These are phyloP conservation scores for Ogataea methylovora DNA, from an alignment of 805 yeast genomes.

Conservation along the genomic window DNA sequence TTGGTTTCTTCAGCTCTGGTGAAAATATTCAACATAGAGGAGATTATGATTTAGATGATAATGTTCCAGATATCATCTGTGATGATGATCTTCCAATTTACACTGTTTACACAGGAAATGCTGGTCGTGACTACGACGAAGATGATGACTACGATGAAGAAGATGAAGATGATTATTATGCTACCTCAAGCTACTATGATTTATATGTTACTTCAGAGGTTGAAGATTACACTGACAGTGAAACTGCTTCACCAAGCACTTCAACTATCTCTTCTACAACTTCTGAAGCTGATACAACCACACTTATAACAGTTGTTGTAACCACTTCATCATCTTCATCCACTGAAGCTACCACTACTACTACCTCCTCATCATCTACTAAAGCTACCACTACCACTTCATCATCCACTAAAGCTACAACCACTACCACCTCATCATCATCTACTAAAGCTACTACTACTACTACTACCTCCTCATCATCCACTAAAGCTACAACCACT, in stretches of 20 bases:
- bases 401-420: constrained; percentile 1
- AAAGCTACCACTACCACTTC: constrained; percentile 4
- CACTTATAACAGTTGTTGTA: background rate
- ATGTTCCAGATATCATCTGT: too few species aligned
- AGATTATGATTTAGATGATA: too few species aligned
- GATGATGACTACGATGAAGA: background rate
- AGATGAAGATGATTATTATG: background rate
- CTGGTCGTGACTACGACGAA: background rate
- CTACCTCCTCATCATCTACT: constrained; percentile 1
- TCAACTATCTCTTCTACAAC: background rate
- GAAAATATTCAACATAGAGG: too few species aligned
- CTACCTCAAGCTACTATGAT: background rate
- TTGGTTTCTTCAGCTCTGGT: background rate
- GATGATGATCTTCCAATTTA: too few species aligned
- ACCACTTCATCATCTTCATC: background rate
- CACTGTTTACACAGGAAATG: background rate
- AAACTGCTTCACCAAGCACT: background rate
- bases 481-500: constrained; percentile 5
- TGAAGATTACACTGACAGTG: background rate
- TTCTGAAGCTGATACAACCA: background rate
- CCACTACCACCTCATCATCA: background rate
- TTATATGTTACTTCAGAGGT: background rate
- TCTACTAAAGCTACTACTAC: constrained; percentile 3
- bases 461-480: constrained; percentile 2
- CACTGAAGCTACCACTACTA: background rate